Evolutionary conservation across 1,284 basidiomycete genomes (phyloP).

Genomic region (Ganoderma lucidum): DNA sequence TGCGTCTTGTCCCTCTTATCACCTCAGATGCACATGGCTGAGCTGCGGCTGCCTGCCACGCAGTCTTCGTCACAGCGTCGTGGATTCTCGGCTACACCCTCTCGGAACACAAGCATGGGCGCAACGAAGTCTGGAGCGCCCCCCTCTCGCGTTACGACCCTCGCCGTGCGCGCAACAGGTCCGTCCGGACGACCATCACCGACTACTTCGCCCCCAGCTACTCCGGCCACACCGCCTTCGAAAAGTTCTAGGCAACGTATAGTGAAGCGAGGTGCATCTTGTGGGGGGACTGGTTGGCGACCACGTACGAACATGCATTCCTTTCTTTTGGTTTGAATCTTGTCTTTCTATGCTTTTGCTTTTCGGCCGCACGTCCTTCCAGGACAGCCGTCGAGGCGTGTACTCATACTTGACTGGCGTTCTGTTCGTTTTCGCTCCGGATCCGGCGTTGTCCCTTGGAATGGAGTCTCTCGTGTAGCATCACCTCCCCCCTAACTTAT

Average conservation of each 20-base stretch:
- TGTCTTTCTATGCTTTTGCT: constrained; percentile 10
- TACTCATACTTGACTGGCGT: constrained; percentile 11
- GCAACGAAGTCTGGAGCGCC: constrained; percentile 59
- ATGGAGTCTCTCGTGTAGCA: constrained; percentile 1
- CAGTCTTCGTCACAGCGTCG: constrained; percentile 54
- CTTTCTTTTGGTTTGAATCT: not conserved
- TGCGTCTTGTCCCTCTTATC: constrained; percentile 41
- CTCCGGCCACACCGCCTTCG: constrained; percentile 27
- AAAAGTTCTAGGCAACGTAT: constrained; percentile 23
- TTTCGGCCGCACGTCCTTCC: constrained; percentile 19
- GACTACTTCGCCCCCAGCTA: constrained; percentile 31
- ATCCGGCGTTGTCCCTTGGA: not conserved
- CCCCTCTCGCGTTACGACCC: constrained; percentile 57
- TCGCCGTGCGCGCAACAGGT: constrained; percentile 21
- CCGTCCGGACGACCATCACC: constrained; percentile 27
- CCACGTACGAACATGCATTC: constrained; percentile 6
- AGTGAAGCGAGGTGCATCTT: not conserved
- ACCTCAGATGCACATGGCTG: not conserved
- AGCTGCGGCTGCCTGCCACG: not conserved
- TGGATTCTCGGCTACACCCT: constrained; percentile 53
- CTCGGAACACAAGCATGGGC: constrained; percentile 51
- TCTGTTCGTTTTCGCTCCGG: not conserved
- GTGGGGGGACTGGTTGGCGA: constrained; percentile 11
- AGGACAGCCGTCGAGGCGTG: constrained; percentile 17
- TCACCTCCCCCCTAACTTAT: not conserved